Conservation (phyloP, 176 grass and related monocot species). For the Oryza rufipogon region DNA sequence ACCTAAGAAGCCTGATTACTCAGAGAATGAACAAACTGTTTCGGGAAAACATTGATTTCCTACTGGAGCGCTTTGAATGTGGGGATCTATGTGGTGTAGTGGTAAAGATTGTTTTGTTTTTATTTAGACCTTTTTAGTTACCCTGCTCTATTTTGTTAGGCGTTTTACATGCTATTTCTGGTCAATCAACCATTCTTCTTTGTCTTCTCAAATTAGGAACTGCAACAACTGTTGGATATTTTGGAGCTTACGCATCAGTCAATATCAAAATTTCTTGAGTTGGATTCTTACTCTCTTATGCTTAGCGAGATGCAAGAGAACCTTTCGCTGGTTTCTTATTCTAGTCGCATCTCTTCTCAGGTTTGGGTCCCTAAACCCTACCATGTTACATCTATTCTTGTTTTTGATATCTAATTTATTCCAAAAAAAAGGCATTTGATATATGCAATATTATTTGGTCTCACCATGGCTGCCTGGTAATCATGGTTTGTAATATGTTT, state of each 20-base stretch:
- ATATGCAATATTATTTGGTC: constrained; percentile 20
- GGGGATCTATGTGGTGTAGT: constrained; percentile 86
- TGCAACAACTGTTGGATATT: constrained; percentile 90
- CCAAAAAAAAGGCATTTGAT: background rate
- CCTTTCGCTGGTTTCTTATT: constrained; percentile 95
- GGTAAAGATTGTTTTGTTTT: constrained; percentile 64
- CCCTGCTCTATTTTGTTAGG: constrained; percentile 19
- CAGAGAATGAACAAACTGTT: constrained; percentile 99
- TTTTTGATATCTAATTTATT: constrained; percentile 21
- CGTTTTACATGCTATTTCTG: constrained; percentile 25
- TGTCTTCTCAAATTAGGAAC: constrained; percentile 63
- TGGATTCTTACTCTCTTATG: constrained; percentile 93
- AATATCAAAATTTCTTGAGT: constrained; percentile 86
- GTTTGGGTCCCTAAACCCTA: constrained; percentile 42
- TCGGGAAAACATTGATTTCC: constrained; percentile 94
- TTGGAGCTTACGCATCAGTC: constrained; percentile 94
- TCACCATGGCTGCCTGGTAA: background rate
- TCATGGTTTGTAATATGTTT: constrained; percentile 23
- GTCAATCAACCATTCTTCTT: background rate
- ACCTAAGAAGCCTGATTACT: constrained; percentile 91
- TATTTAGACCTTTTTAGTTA: constrained; percentile 15
- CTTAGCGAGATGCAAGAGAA: constrained; percentile 97
- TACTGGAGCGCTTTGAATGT: constrained; percentile 86
- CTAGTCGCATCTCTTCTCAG: constrained; percentile 95
- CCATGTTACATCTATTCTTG: constrained; percentile 26